Base-by-base conservation (phyloP, 148 eudicot genomes). In the Talinum fruticosum region DNA sequence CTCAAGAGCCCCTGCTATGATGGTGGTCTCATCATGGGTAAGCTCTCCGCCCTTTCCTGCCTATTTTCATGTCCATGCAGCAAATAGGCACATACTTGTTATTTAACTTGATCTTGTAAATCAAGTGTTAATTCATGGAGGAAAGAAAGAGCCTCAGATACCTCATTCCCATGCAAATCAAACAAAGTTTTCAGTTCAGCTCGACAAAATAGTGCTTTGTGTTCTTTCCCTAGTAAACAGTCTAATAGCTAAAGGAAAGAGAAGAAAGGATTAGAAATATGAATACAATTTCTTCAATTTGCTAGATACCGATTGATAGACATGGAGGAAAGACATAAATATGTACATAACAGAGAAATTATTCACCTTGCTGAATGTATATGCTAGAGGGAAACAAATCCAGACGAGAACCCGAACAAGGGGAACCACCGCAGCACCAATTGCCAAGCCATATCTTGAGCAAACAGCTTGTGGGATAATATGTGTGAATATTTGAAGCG, bases 321-420 rank as follows among this genome's bases (percentile, higher is more conserved):
- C 36, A 32, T 3, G 12, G 47, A 3, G 47, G 12, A 41, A 14
- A 41, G 26, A 21, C 14, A 76, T 34, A 23, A 7, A n/a, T n/a
- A n/a, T n/a, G n/a, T n/a, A n/a, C n/a, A n/a, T 57, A 21, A 54
- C 16, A 44, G 30, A 3, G 29, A 64, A 67, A 7, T 18, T 8
- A 29, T 37, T 85, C 74, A 91, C 96, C 96, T 91, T 89, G 89
- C 97, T 88, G 74, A 88, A 84, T 18, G 92, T 93, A 80, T 88
- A 91, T 54, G 93, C 90, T 57, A 89, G 75, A 66, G 91, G n/a
- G 73, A 86, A 87, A 75, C 90, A 85, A 44, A 87, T 83, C 86
- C 86, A 85, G 49, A 91, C 81, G 71, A 91, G 91, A 82, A 86
- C 75, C 30, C 87, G 86, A 6, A 91, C 90, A 71, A 87, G 76